phyloP scores from a whole-genome alignment of 2,329 filamentous ascomycete species.

The Colletotrichum cordylinicola region DNA sequence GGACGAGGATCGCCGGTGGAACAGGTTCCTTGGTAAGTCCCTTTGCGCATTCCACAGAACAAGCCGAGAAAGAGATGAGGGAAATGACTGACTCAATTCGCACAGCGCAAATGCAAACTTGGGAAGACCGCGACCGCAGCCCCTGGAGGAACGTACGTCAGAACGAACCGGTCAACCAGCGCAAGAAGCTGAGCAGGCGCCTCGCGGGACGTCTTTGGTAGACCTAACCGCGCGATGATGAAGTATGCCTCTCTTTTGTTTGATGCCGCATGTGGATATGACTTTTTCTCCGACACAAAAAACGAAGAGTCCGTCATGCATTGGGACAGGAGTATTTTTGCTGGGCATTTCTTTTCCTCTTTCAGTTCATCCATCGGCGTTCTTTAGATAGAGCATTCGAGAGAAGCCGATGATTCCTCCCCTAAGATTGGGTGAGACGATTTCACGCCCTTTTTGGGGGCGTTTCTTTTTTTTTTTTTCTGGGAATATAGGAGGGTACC shows the following conservation, averaged over 20 bases:
- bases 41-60: neutral
- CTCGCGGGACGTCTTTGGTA: constrained; percentile 38
- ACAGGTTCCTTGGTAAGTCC: constrained; percentile 62
- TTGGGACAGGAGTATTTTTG: constrained; percentile 13
- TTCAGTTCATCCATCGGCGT: constrained; percentile 13
- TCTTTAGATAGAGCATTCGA: constrained; percentile 10
- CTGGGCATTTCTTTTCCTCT: neutral
- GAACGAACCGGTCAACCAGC: constrained; percentile 36
- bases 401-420: constrained; percentile 5
- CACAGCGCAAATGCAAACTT: constrained; percentile 55
- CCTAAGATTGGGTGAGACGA: neutral
- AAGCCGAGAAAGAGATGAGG: neutral
- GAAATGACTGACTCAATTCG: neutral
- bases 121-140: constrained; percentile 56
- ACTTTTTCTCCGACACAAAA: neutral
- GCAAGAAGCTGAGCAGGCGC: constrained; percentile 45
- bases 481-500: neutral
- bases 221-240: neutral
- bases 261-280: neutral
- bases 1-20: constrained; percentile 65
- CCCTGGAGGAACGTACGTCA: constrained; percentile 47
- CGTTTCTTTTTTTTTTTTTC: neutral
- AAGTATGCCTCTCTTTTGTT: neutral
- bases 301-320: constrained; percentile 10
- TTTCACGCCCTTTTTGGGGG: neutral